Evolutionary conservation across 768 basidiomycete species (phyloP).

Genomic region (Pluteus cervinus): DNA sequence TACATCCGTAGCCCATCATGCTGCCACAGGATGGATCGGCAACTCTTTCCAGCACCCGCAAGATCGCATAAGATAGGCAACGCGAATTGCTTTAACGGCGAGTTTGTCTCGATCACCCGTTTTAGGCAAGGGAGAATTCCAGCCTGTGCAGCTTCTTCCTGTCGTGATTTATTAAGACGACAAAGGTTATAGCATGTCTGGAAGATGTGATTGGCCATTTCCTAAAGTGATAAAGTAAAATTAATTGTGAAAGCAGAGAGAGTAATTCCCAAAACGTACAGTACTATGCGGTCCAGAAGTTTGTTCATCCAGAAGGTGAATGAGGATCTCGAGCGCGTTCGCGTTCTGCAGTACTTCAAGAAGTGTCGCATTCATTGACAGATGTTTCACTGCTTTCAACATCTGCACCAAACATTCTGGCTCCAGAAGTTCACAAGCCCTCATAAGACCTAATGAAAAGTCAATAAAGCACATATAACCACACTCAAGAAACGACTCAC

Average conservation of each 20-base stretch:
- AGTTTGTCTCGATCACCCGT: slow-evolving; percentile 80
- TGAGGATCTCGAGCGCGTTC: slow-evolving; percentile 89
- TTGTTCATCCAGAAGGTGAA: slow-evolving; percentile 77
- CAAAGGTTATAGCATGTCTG: slow-evolving; percentile 97
- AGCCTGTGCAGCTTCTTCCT: slow-evolving; percentile 95
- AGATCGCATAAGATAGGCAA: slow-evolving; percentile 95
- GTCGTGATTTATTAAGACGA: slow-evolving; percentile 86
- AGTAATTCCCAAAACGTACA: slow-evolving; percentile 36
- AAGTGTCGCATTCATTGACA: slow-evolving; percentile 88
- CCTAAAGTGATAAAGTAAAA: slow-evolving; percentile 40
- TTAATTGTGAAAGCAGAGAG: not conserved
- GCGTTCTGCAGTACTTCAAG: slow-evolving; percentile 95
- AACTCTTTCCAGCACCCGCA: slow-evolving; percentile 91
- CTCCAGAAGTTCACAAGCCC: slow-evolving; percentile 82
- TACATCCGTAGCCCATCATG: slow-evolving; percentile 86
- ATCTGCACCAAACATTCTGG: slow-evolving; percentile 84
- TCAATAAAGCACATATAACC: slow-evolving; percentile 1
- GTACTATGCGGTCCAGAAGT: slow-evolving; percentile 74
- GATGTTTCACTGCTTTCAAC: slow-evolving; percentile 93
- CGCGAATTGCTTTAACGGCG: slow-evolving; percentile 95
- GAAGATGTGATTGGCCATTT: slow-evolving; percentile 96
- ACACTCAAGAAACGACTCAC: slow-evolving; percentile 41
- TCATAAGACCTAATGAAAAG: slow-evolving; percentile 58
- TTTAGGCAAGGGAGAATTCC: slow-evolving; percentile 92
- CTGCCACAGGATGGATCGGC: slow-evolving; percentile 86